Evolutionary conservation across 106 monocot genomes (phyloP), one percentile per base, ranked within the genome.

Genomic region (Alisma plantagoaquatica): DNA sequence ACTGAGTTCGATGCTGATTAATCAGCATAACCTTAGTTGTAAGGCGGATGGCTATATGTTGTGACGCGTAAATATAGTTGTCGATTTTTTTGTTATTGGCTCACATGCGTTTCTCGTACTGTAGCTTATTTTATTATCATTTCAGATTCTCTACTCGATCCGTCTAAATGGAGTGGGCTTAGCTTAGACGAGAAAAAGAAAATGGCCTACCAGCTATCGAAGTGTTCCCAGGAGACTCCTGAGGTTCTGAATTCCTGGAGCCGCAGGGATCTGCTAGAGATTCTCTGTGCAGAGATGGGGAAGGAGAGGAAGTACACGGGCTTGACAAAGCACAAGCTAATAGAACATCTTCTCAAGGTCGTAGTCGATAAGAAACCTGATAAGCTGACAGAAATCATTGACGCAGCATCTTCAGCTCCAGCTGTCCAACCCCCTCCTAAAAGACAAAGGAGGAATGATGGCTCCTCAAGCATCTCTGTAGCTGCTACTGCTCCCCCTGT

Each of bases 261-360:
- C 52, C 88, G 96, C 51, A 51, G 68, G 27, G 96, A 98, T 46
- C 79, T 98, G 46, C 20, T 98, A 33, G 78, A 89, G 53, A 75
- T 98, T 60, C 68, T 98, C 10, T 98, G 96, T 70, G 54, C 70
- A 23, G 96, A 98, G 62, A 68, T 82, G 60, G 96, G 88, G 32
- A 81, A 85, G 52, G 81, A 98, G 47, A 75, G 89, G 60, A 98
- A 98, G 54, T 85, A 84, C 51, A 89, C 84, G 7, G 81, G 96
- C 12, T 54, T 98, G 51, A 75, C 89, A 38, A 98, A 98, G 53
- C 70, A 75, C 31, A 84, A 75, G 54, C 46, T 98, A 31, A 74
- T 98, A 19, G 84, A 89, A 19, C 61, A 74, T 68, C 70, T 98
- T 32, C 70, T 98, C 31, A 78, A 41, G 60, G 53, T 84, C 51